Percentiles rank a stretch among this genome's conserved stretches.
Conservation (phyloP, 805 yeast species). For the Metschnikowia orientalis region DNA sequence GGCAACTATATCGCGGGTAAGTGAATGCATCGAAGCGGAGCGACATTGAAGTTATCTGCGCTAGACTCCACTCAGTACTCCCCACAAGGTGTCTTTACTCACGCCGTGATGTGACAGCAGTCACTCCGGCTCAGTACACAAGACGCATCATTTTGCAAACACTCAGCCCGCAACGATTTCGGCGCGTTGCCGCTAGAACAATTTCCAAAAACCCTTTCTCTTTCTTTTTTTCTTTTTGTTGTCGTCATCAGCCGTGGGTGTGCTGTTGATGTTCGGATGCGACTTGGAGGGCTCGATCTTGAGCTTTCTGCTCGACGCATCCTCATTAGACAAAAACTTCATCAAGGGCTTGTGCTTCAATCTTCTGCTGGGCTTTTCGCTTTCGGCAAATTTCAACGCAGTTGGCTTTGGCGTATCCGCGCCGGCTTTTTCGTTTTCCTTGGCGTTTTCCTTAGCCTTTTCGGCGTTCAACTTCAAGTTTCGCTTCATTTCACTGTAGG, state of each 20-base stretch:
- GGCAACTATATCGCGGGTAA: too few relatives aligned
- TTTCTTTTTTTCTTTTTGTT: slow-evolving; percentile 24
- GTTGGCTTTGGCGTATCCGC: slow-evolving; percentile 22
- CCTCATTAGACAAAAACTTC: slow-evolving; percentile 40
- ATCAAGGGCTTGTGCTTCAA: slow-evolving; percentile 17
- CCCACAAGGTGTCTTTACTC: too few relatives aligned
- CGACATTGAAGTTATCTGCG: too few relatives aligned
- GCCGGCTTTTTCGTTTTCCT: slow-evolving; percentile 1
- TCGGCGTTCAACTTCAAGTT: slow-evolving; percentile 21
- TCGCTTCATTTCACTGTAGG: slow-evolving; percentile 34
- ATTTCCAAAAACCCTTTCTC: slow-evolving; percentile 31
- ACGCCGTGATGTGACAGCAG: too few relatives aligned
- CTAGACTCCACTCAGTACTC: too few relatives aligned
- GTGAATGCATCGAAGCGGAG: too few relatives aligned
- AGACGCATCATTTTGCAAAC: too few relatives aligned
- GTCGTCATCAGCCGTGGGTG: slow-evolving; percentile 10
- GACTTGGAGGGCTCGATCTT: slow-evolving; percentile 34
- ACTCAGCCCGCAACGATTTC: too few relatives aligned
- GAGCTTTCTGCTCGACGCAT: slow-evolving; percentile 19
- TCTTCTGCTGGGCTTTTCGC: slow-evolving; percentile 13
- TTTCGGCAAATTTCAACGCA: slow-evolving; percentile 27
- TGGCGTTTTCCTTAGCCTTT: slow-evolving; percentile 8
- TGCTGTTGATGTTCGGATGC: slow-evolving; percentile 32
- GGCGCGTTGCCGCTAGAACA: too few relatives aligned
- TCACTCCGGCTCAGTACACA: too few relatives aligned